These are phyloP conservation scores for Taxawa tesnikishii DNA, from an alignment of 2,329 filamentous ascomycete species.

Conservation along the genomic window DNA sequence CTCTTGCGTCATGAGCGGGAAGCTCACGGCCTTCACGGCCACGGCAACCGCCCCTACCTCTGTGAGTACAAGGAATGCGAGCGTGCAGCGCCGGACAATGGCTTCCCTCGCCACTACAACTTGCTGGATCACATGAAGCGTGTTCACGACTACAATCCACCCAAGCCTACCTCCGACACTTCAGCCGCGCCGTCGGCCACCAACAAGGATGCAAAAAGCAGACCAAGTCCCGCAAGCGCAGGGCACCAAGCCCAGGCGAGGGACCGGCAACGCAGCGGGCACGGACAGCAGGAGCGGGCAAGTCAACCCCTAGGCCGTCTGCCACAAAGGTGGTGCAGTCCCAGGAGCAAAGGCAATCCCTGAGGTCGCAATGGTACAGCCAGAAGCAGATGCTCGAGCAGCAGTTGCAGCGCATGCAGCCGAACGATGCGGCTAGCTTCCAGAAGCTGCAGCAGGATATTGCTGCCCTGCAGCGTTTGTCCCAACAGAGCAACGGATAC, in stretches of 20 bases:
- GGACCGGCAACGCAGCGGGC: not conserved
- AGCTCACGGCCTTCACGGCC: slow-evolving; percentile 89
- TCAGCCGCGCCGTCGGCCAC: not conserved
- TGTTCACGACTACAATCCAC: slow-evolving; percentile 54
- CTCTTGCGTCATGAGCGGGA: slow-evolving; percentile 90
- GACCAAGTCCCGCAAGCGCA: not conserved
- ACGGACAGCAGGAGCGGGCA: slow-evolving; percentile 6
- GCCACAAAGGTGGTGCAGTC: not conserved
- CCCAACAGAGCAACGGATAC: not conserved
- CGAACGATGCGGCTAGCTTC: not conserved
- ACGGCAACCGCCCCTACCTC: slow-evolving; percentile 82
- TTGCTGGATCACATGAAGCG: slow-evolving; percentile 94
- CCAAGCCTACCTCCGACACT: slow-evolving; percentile 10
- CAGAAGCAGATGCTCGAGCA: not conserved
- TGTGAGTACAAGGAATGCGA: slow-evolving; percentile 85
- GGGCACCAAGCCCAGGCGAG: not conserved
- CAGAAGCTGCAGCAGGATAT: not conserved
- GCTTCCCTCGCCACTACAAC: slow-evolving; percentile 93
- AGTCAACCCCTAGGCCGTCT: not conserved
- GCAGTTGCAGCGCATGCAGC: not conserved
- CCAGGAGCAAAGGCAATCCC: not conserved
- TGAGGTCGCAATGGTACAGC: not conserved
- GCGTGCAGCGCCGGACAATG: slow-evolving; percentile 66
- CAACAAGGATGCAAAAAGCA: too few relatives aligned
- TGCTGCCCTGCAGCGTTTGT: not conserved